Base-by-base conservation (phyloP, 257 asterid species). In the Salvia rosmarinus region DNA sequence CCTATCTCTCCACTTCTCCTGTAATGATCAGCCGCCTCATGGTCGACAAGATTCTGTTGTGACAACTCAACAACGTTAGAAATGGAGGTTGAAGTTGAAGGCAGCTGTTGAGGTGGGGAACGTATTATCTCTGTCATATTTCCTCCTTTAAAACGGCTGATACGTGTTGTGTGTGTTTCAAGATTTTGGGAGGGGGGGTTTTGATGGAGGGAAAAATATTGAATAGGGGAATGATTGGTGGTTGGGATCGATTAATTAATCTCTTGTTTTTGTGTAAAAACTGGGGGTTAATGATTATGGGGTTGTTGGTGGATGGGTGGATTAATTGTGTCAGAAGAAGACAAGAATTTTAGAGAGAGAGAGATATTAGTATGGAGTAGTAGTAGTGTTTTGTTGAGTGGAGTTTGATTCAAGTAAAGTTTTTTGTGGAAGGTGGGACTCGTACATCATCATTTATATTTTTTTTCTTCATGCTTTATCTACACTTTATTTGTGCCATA, bases 341-440 rank as follows among this genome's bases (percentile, higher is more conserved):
- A 64, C 23, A 64, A 28, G 8, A 7, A 23, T 16, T 62, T 17
- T 62, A 7, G 5, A 12, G 25, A 37, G 51, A 32, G 50, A 17
- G 19, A 34, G 9, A 11, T n/a, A n/a, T n/a, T 25, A 3, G 30
- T 25, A 25, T 25, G 30, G 47, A 60, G 68, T 17, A 21, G 54
- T 40, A 54, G 32, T 37, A 50, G 8, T 20, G 25, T 32, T 40
- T 64, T 58, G 51, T 63, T 82, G 85, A 83, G 83, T 83, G 47
- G 87, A 85, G 88, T 85, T 84, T 40, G 85, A 75, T 88, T 77
- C 79, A 93, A 93, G 98, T 50, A 81, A 84, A 82, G 74, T 35
- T 62, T 37, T 62, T 14, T 74, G 75, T 64, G 90, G 90, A 84
- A 74, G 96, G 86, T 89, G 83, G 83, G 88, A 80, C 66, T 66